Base-by-base conservation (phyloP, 2,329 filamentous ascomycete species). In the Elsinoe fawcettii region DNA sequence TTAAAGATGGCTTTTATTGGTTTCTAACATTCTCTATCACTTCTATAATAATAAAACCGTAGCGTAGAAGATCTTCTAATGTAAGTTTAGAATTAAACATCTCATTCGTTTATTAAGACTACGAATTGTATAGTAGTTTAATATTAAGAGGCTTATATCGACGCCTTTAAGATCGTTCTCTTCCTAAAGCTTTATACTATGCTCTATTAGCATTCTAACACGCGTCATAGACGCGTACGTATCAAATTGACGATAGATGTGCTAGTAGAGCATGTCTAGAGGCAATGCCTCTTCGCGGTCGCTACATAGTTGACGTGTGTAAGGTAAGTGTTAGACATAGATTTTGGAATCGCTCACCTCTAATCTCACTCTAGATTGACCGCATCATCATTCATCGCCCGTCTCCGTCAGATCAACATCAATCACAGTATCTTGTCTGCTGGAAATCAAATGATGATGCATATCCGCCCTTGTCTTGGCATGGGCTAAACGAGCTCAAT, bases 391-490 rank as follows among this genome's bases (percentile, higher is more conserved):
- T 27, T 36, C 54, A 56, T 56, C 39, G 54, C 34, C 23, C 14
- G 9, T 14, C n/a, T 9, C 43, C 54, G 6, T 12, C 14, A 5
- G 30, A 56, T 18, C 54, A 22, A 14, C n/a, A 56, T 16, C 14
- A 23, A 34, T 47, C 54, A 55, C 66, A 77, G 34, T 77, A 72
- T 54, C 66, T 77, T 0, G 66, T 77, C 0, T 63, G 64, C 36
- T 77, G 75, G 75, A 65, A 63, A n/a, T 60, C 64, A 1, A 16
- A 58, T 0, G 34, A 51, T n/a, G 62, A 62, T 2, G 58, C 61
- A 32, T 46, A 60, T 20, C 62, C 65, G 0, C 68, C 73, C 1
- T 63, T 71, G 2, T 75, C 72, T 5, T 78, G 75, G 75, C 76
- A 78, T 55, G 37, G 60, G 1, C 32, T 77, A 0, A 57, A 65